Percentiles rank a stretch among this genome's conserved stretches.
These are phyloP conservation scores for Rusavskia elegans DNA, from an alignment of 495 filamentous ascomycete genomes.

Conservation along the genomic window DNA sequence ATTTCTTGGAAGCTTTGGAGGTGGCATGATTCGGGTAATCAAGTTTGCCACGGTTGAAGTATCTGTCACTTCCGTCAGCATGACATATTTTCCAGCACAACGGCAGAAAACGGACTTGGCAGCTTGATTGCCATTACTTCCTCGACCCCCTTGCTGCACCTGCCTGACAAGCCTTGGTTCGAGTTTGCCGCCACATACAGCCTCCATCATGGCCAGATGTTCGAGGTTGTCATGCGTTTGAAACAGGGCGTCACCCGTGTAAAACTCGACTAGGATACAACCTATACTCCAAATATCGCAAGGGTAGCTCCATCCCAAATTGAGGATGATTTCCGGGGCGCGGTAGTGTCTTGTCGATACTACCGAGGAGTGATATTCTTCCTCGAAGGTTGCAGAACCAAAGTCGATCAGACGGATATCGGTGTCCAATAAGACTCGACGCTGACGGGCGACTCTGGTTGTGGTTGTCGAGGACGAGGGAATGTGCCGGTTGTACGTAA, in stretches of 20 bases:
- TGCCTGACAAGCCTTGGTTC: constrained; percentile 60
- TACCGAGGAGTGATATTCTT: constrained; percentile 95
- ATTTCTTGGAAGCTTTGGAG: constrained; percentile 73
- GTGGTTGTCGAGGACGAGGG: constrained; percentile 75
- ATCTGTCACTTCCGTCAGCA: constrained; percentile 32
- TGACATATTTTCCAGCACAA: not conserved
- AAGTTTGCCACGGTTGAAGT: constrained; percentile 66
- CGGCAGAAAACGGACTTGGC: constrained; percentile 48
- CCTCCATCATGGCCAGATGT: constrained; percentile 99
- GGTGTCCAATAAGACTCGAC: constrained; percentile 79
- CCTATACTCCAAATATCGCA: constrained; percentile 99
- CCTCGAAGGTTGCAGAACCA: constrained; percentile 93
- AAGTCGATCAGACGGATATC: constrained; percentile 98
- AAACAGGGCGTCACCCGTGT: constrained; percentile 91
- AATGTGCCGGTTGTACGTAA: constrained; percentile 89
- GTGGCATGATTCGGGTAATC: constrained; percentile 85
- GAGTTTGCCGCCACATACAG: constrained; percentile 58
- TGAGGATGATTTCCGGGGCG: constrained; percentile 92
- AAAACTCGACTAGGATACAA: constrained; percentile 98
- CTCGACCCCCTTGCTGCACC: constrained; percentile 47
- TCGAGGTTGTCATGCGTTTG: constrained; percentile 97
- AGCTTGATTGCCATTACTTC: constrained; percentile 56
- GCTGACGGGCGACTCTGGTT: constrained; percentile 62
- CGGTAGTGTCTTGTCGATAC: constrained; percentile 94
- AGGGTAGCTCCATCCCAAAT: constrained; percentile 91